Evolutionary conservation across 2,329 filamentous ascomycete genomes (phyloP), one percentile per base, ranked within the genome.

Genomic region (Bipolaris zeicola): DNA sequence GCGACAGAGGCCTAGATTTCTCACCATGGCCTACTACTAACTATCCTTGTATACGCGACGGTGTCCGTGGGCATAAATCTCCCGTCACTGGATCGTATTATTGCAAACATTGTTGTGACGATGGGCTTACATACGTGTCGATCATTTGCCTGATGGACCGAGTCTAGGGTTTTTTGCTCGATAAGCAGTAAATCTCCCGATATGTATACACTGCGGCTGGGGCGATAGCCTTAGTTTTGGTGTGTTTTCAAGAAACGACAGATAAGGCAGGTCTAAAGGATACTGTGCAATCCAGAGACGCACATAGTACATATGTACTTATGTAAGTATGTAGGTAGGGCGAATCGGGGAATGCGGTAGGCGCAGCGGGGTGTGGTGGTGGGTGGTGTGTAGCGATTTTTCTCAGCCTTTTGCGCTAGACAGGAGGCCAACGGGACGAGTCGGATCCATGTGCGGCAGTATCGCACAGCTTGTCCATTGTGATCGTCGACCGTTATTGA

Each of bases 401-500:
- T 56, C 61, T 51, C 57, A 65, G 55, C 26, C 48, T 62, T 50
- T 33, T 52, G 54, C 52, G 58, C 58, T 64, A 60, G 44, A 54
- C 31, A 39, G 58, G 50, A 60, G 61, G 64, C 50, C 60, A 61
- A 61, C 69, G 66, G 67, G 64, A 71, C 69, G 68, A 71, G 63
- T 70, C 66, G 69, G 67, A 68, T 67, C 64, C 66, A 63, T 65
- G 64, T 64, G 50, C 63, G 59, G 60, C 62, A 70, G 70, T 63
- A 66, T 65, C 57, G 57, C 63, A 66, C 66, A 59, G 64, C 63
- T 63, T 62, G 50, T 60, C 61, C 68, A 65, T 62, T 69, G 66
- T 66, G 69, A 74, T 72, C 65, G 66, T 60, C 70, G 50, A 51
- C 69, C 63, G 69, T 67, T 70, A 61, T 57, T 62, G 61, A 58